Base-by-base conservation (phyloP, 2,329 filamentous ascomycete genomes). In the Onygenales sp. region DNA sequence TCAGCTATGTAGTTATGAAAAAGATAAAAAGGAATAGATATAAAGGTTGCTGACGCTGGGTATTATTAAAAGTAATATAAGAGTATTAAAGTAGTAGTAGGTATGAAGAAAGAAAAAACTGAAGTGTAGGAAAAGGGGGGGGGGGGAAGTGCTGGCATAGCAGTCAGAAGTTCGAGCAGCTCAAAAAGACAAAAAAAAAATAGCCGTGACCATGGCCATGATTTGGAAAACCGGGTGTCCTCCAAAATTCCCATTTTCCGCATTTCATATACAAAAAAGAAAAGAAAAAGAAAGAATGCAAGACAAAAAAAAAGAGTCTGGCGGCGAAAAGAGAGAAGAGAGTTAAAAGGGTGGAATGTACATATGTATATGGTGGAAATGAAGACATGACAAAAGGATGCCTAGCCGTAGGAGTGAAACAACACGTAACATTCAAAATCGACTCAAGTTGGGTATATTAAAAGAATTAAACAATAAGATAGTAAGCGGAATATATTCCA, bases 81-180 rank as follows among this genome's bases (percentile, higher is more conserved):
- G 21, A 27, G 21, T 5, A 27, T 27, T 27, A 27, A 27, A 27
- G 21, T 27, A 27, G 21, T 27, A 27, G 21, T 27, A 27, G 21
- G 21, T 27, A 27, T 27, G 21, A 27, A 27, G 17, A 43, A 43
- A 33, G 11, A 27, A 74, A 79, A 58, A 74, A 38, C 32, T 39
- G 42, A 27, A 32, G 21, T 7, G 43, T 13, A 10, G 36, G 9
- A 39, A n/a, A 39, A 39, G 13, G 13, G 36, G 36, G 13, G 13
- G 13, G 36, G 36, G 36, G 13, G 13, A 39, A 4, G 13, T 9
- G 36, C 9, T 39, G 36, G 36, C 36, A 39, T 39, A 39, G 13
- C 36, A 39, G 13, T 39, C 21, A 27, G 21, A 27, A 39, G 36
- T 39, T 39, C 21, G 36, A 39, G 3, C 13, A 39, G 36, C 9